These are phyloP conservation scores for Dictyophora rubrovolvata DNA, from an alignment of 768 basidiomycete species.

Conservation along the genomic window DNA sequence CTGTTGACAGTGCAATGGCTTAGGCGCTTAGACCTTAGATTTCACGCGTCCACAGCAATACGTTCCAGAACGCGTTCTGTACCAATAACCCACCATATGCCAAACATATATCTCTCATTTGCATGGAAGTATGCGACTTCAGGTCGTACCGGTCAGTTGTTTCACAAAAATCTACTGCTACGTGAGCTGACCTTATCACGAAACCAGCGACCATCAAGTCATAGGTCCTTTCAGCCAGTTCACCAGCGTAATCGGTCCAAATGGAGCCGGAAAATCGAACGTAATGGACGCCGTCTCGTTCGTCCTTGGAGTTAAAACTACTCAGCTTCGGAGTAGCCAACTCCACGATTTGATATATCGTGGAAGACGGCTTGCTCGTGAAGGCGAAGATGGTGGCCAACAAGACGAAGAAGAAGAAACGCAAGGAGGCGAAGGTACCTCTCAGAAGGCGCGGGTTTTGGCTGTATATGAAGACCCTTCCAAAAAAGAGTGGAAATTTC, in stretches of 20 bases:
- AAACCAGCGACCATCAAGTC: conserved; percentile 58
- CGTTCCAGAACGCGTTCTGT: too few relatives aligned
- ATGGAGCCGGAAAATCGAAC: conserved; percentile 97
- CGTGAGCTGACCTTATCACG: conserved; percentile 1
- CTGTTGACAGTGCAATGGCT: too few relatives aligned
- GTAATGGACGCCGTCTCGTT: conserved; percentile 99
- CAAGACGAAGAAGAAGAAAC: conserved; percentile 44
- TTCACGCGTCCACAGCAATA: too few relatives aligned
- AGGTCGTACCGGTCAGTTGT: conserved; percentile 74
- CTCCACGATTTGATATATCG: conserved; percentile 95
- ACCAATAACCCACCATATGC: too few relatives aligned
- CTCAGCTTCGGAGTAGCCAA: conserved; percentile 85
- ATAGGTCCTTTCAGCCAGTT: too few relatives aligned
- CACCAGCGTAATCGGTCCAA: too few relatives aligned
- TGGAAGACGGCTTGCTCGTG: conserved; percentile 61
- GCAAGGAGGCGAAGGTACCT: conserved; percentile 74
- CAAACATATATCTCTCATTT: conserved; percentile 58
- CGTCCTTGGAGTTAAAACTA: conserved; percentile 92
- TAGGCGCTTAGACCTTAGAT: too few relatives aligned
- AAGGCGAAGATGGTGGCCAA: conserved; percentile 34
- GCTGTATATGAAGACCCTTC: conserved; percentile 76
- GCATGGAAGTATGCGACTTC: conserved; percentile 91
- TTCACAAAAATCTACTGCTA: not conserved
- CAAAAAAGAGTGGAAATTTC: conserved; percentile 81
- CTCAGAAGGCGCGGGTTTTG: conserved; percentile 92